Base-by-base conservation (phyloP, 2,329 filamentous ascomycete species). In the Colletotrichum sp. region DNA sequence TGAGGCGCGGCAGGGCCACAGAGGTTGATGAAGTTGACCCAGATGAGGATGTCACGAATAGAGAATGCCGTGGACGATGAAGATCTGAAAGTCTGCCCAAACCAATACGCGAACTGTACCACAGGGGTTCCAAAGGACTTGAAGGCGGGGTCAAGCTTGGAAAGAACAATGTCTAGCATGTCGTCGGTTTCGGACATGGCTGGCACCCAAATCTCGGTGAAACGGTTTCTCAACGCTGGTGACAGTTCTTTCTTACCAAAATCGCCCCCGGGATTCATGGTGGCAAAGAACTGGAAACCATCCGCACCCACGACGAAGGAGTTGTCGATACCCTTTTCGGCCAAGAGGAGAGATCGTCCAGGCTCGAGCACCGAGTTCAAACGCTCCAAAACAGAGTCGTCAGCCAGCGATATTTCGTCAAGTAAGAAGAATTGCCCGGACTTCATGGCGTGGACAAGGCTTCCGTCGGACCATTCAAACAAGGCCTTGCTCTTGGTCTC, bases 171-270 rank as follows among this genome's bases (percentile, higher is more conserved):
- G 58, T 98, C 94, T 24, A 96, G 86, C 38, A 99, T 93, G 82
- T 99, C 98, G 34, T 96, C 93, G 67, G 92, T 91, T 75, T 96
- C 94, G 1, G 95, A 96, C 74, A 99, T 87, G 2, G 96, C 91
- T 2, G 97, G 96, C 1, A 99, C 97, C 97, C 97, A 99, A 10
- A 99, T 98, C 84, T 99, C 97, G 0, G 97, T 99, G 83, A 99
- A 98, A 76, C 97, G 94, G 83, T 99, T 99, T 61, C 97, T 92
- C 75, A 99, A 87, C 16, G 97, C 98, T 5, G 97, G 97, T 1
- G 97, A 99, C 15, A 99, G 90, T 83, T 99, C 97, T 79, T 96
- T 95, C 86, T 99, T 99, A 78, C 97, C 97, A 83, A 99, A 99
- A 82, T 99, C 97, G 61, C 98, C 97, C 67, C 98, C 98, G 10